Conservation (phyloP, 495 filamentous ascomycete species). For the Podospora tetraspora region DNA sequence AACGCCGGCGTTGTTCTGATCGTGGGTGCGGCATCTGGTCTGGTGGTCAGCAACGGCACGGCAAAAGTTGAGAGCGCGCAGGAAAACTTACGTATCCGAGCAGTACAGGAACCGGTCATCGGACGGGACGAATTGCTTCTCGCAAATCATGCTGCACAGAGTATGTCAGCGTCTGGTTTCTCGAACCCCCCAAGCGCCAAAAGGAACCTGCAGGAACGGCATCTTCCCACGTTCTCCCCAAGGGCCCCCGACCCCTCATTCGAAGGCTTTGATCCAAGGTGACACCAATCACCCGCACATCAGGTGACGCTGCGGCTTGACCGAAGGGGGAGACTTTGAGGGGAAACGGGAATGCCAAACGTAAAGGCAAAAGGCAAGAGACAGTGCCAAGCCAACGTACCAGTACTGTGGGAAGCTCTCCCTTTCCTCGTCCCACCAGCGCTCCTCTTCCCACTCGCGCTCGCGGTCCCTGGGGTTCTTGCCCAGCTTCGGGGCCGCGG, state of each 20-base stretch:
- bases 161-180: conserved; percentile 15
- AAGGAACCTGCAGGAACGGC: conserved; percentile 41
- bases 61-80: background rate
- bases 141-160: conserved; percentile 46
- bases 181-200: conserved; percentile 9
- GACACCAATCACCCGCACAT: conserved; percentile 36
- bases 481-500: conserved; percentile 37
- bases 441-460: conserved; percentile 41
- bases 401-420: conserved; percentile 50
- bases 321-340: conserved; percentile 30
- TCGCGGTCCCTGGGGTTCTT: conserved; percentile 43
- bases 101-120: conserved; percentile 45
- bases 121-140: conserved; percentile 44
- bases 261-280: conserved; percentile 21
- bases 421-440: conserved; percentile 44
- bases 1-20: conserved; percentile 33
- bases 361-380: conserved; percentile 12
- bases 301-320: conserved; percentile 40
- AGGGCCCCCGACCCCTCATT: conserved; percentile 7
- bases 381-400: conserved; percentile 30
- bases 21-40: conserved; percentile 41
- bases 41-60: conserved; percentile 18
- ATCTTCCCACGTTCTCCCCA: conserved; percentile 9
- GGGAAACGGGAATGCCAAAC: conserved; percentile 19
- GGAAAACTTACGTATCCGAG: conserved; percentile 42